Conservation (phyloP, 2,329 filamentous ascomycete genomes). For the Aspergillus luchuensis region DNA sequence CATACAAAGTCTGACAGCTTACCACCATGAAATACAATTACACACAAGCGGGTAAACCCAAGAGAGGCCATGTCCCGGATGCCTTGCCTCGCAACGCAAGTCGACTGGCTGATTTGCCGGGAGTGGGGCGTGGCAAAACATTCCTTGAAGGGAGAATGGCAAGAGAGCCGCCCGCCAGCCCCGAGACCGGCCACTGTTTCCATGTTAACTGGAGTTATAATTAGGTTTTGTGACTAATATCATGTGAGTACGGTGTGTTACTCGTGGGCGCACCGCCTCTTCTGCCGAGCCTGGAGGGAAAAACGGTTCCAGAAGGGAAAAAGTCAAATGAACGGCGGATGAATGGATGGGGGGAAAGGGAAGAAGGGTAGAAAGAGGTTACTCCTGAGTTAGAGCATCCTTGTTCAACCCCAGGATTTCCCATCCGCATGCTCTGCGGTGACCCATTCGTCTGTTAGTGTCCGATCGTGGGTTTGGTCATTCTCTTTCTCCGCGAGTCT, state of each 20-base stretch:
- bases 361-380: not conserved
- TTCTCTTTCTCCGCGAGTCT: not conserved
- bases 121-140: conserved; percentile 38
- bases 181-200: conserved; percentile 27
- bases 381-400: not conserved
- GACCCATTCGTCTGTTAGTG: conserved; percentile 6
- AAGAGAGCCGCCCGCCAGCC: conserved; percentile 15
- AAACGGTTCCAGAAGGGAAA: conserved; percentile 9
- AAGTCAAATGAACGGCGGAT: conserved; percentile 4
- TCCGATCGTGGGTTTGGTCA: conserved; percentile 6
- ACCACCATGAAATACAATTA: not conserved
- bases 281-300: not conserved
- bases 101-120: not conserved
- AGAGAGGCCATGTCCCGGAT: not conserved
- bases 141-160: conserved; percentile 30
- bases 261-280: conserved; percentile 14
- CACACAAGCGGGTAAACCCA: not conserved
- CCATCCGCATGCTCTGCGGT: not conserved
- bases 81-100: not conserved
- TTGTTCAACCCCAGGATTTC: conserved; percentile 8
- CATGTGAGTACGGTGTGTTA: not conserved
- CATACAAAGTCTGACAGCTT: not conserved
- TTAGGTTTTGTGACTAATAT: conserved; percentile 12
- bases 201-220: conserved; percentile 16
- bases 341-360: not conserved